Evolutionary conservation across 768 basidiomycete species (phyloP).

Genomic region (Cyclocybe aegerita): DNA sequence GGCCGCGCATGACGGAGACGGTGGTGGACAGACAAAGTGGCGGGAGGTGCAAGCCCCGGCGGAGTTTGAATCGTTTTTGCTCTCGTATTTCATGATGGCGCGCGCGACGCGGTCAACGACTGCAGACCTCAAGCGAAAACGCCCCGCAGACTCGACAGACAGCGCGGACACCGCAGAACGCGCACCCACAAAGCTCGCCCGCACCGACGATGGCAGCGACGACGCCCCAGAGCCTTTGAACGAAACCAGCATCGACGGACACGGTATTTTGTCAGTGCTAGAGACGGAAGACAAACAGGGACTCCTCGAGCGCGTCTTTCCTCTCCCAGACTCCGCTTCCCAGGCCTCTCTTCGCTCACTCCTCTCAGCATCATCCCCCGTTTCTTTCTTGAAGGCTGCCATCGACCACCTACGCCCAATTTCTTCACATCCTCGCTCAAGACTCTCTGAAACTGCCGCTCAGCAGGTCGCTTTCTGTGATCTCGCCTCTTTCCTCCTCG

Average conservation of each 20-base stretch:
- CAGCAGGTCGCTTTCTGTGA: constrained; percentile 76
- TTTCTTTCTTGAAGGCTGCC: constrained; percentile 45
- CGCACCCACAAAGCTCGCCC: constrained; percentile 48
- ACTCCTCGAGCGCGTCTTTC: constrained; percentile 78
- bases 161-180: constrained; percentile 45
- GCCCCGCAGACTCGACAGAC: constrained; percentile 28
- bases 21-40: constrained; percentile 7
- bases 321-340: constrained; percentile 38
- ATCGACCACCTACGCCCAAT: constrained; percentile 68
- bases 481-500: constrained; percentile 68
- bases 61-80: constrained; percentile 33
- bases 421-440: constrained; percentile 65
- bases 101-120: constrained; percentile 72
- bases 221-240: neutral
- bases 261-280: constrained; percentile 20
- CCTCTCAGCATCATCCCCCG: constrained; percentile 12
- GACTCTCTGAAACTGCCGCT: constrained; percentile 57
- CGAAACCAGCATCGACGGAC: constrained; percentile 16
- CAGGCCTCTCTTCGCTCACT: constrained; percentile 24
- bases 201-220: constrained; percentile 27
- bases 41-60: constrained; percentile 10
- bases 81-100: constrained; percentile 53
- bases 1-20: constrained; percentile 13
- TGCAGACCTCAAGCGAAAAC: constrained; percentile 61
- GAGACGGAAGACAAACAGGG: constrained; percentile 59